Conservation (phyloP, 192 early-diverging fungal genomes). For the Backusella luteola region DNA sequence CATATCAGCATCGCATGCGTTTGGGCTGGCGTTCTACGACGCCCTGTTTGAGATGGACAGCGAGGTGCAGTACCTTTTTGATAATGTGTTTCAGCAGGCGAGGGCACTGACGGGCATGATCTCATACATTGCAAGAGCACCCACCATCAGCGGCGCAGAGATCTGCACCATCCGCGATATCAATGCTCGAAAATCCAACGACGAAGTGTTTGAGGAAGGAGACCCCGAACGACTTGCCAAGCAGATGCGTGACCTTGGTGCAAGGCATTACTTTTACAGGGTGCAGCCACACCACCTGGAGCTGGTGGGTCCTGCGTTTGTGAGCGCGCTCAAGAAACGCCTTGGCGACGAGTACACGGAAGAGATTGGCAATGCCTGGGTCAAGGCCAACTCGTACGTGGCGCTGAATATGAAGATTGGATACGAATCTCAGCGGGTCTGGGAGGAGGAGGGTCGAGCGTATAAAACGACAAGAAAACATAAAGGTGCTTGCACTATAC, state of each 20-base stretch:
- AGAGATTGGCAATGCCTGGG: slow-evolving; percentile 20
- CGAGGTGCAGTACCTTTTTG: background rate
- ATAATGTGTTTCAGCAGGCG: slow-evolving; percentile 17
- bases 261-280: slow-evolving; percentile 18
- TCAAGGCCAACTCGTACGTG: slow-evolving; percentile 15
- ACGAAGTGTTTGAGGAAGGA: background rate
- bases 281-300: slow-evolving; percentile 11
- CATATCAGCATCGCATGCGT: slow-evolving; percentile 18
- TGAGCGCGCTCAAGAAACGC: slow-evolving; percentile 2
- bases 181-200: background rate
- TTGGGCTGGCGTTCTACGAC: slow-evolving; percentile 18
- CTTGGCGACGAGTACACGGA: slow-evolving; percentile 11
- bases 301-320: slow-evolving; percentile 14
- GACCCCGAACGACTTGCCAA: background rate
- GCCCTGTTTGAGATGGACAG: slow-evolving; percentile 10
- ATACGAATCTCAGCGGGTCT: slow-evolving; percentile 15
- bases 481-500: slow-evolving; percentile 10
- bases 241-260: slow-evolving; percentile 23
- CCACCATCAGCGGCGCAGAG: background rate
- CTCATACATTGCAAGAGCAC: slow-evolving; percentile 16
- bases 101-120: slow-evolving; percentile 23
- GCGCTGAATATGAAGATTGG: slow-evolving; percentile 19
- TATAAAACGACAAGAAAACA: background rate
- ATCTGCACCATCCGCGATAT: background rate
- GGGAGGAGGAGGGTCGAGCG: background rate